Percentiles rank a stretch among this genome's conserved stretches.
Conservation (phyloP, 1,139 yeast species). For the Yamadazyma blattariae region DNA sequence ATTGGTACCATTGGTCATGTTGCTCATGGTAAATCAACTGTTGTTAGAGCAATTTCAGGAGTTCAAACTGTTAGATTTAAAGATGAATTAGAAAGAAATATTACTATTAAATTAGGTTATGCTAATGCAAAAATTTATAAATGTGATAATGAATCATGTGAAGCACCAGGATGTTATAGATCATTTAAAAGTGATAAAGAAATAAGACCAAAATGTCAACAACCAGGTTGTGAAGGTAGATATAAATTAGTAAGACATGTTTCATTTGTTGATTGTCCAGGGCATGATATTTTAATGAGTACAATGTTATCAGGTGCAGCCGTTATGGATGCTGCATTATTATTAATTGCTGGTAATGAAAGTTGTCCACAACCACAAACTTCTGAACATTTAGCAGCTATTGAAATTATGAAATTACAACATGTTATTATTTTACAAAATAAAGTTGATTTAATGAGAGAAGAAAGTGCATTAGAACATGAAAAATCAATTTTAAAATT, state of each 20-base stretch:
- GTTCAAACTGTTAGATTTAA: constrained; percentile 98
- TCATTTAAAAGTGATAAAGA: constrained; percentile 95
- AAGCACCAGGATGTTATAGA: constrained; percentile 92
- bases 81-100: constrained; percentile 97
- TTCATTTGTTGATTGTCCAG: constrained; percentile 99
- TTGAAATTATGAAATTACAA: constrained; percentile 97
- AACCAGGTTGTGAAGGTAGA: constrained; percentile 81
- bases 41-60: constrained; percentile 97
- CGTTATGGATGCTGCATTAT: constrained; percentile 98
- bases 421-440: constrained; percentile 96
- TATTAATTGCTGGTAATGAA: constrained; percentile 97
- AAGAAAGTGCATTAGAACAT: constrained; percentile 94
- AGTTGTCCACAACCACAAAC: constrained; percentile 99
- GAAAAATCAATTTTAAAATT: constrained; percentile 88
- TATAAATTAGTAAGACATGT: constrained; percentile 92
- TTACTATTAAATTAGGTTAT: constrained; percentile 96
- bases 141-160: constrained; percentile 83
- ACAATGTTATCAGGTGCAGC: constrained; percentile 99
- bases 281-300: constrained; percentile 99
- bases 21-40: constrained; percentile 99
- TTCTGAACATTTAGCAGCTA: constrained; percentile 98
- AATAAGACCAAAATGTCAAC: constrained; percentile 86
- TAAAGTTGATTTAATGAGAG: constrained; percentile 98
- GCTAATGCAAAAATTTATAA: constrained; percentile 98
- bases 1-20: constrained; percentile 99